Evolutionary conservation across 2,329 filamentous ascomycete genomes (phyloP).

Genomic region (Alternaria sp.): DNA sequence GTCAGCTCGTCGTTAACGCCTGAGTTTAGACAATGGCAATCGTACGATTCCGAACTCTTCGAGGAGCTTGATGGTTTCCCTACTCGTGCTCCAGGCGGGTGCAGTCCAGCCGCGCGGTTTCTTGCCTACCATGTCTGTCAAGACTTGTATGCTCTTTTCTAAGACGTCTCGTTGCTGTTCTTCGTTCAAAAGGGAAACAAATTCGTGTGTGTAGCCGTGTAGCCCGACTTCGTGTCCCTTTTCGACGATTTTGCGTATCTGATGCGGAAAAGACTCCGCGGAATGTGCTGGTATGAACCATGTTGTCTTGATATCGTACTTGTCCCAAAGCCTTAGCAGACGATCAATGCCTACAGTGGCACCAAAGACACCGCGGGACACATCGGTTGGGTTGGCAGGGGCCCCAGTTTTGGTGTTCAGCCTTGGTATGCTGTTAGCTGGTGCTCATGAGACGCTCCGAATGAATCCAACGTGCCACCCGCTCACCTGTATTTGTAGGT

Average conservation of each 20-base stretch:
- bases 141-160: constrained; percentile 47
- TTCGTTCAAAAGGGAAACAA: constrained; percentile 35
- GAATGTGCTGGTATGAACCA: constrained; percentile 54
- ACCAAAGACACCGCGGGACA: constrained; percentile 50
- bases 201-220: constrained; percentile 52
- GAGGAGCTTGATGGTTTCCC: constrained; percentile 48
- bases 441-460: neutral
- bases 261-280: constrained; percentile 57
- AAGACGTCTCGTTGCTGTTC: constrained; percentile 55
- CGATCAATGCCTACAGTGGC: constrained; percentile 51
- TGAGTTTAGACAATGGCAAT: neutral
- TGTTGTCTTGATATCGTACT: constrained; percentile 51
- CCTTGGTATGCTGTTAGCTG: constrained; percentile 21
- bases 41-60: constrained; percentile 50
- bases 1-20: neutral
- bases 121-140: constrained; percentile 49
- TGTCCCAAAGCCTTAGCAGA: constrained; percentile 50
- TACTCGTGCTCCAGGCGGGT: constrained; percentile 51
- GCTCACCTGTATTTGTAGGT: constrained; percentile 3
- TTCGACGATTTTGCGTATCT: constrained; percentile 54
- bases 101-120: constrained; percentile 54
- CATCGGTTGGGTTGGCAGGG: constrained; percentile 48
- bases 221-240: constrained; percentile 52
- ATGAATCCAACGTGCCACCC: constrained; percentile 32
- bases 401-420: constrained; percentile 51